Evolutionary conservation across 2,329 filamentous ascomycete genomes (phyloP).

Genomic region (Didymella arachidicola): DNA sequence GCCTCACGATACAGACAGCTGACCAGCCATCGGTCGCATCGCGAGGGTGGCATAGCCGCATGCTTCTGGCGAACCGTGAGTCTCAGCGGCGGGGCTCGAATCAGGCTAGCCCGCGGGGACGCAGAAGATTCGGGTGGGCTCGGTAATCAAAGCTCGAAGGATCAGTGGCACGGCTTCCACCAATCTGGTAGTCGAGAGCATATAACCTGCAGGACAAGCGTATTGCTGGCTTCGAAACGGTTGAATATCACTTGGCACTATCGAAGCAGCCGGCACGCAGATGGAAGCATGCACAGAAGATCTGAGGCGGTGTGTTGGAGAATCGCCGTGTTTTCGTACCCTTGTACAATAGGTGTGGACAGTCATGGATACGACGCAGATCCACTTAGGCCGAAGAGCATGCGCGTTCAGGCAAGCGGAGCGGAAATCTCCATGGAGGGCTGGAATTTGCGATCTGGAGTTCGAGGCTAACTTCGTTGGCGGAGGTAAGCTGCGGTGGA

Average conservation of each 20-base stretch:
- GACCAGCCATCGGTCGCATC: background rate
- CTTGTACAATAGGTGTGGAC: background rate
- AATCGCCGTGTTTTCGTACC: conserved; percentile 1
- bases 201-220: conserved; percentile 16
- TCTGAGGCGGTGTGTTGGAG: conserved; percentile 12
- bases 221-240: conserved; percentile 8
- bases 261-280: conserved; percentile 2
- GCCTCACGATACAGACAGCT: conserved; percentile 1
- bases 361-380: conserved; percentile 8
- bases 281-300: conserved; percentile 17
- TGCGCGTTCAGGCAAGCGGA: conserved; percentile 3
- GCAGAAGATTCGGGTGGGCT: conserved; percentile 16
- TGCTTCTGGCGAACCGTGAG: conserved; percentile 6
- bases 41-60: conserved; percentile 16
- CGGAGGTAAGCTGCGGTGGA: conserved; percentile 11
- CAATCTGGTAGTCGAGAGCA: conserved; percentile 13
- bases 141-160: conserved; percentile 12
- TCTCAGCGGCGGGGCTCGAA: conserved; percentile 1
- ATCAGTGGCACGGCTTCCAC: conserved; percentile 5
- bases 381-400: conserved; percentile 6
- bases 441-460: conserved; percentile 2
- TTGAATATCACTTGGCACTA: conserved; percentile 14
- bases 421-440: conserved; percentile 12
- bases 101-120: conserved; percentile 3
- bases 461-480: background rate